Percentiles rank a stretch among this genome's conserved stretches.
These are phyloP conservation scores for Venturiaceae sp. DNA, from an alignment of 2,329 filamentous ascomycete genomes.

Conservation along the genomic window DNA sequence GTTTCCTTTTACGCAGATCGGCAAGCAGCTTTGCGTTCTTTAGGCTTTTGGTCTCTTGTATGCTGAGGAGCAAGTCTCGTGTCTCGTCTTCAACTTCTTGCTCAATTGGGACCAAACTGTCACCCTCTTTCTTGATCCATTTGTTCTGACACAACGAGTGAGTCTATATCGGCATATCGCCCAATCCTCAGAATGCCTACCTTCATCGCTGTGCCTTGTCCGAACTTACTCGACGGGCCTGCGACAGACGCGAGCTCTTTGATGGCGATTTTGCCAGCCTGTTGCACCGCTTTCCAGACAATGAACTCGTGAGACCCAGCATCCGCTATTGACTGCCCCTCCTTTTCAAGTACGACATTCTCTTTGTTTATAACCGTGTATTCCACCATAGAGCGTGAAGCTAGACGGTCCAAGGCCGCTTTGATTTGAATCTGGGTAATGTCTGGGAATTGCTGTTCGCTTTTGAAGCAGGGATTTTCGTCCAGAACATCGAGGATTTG, in stretches of 20 bases:
- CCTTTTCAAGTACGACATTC: slow-evolving; percentile 64
- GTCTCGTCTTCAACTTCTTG: slow-evolving; percentile 75
- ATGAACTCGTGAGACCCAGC: slow-evolving; percentile 41
- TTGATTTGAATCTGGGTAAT: slow-evolving; percentile 52
- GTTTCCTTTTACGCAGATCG: slow-evolving; percentile 87
- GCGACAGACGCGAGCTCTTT: slow-evolving; percentile 47
- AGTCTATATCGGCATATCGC: too few species aligned
- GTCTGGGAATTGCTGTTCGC: slow-evolving; percentile 39
- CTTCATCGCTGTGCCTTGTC: slow-evolving; percentile 94
- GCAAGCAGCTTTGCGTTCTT: slow-evolving; percentile 65
- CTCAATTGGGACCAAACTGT: slow-evolving; percentile 45
- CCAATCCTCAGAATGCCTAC: too few species aligned
- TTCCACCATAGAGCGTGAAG: slow-evolving; percentile 73
- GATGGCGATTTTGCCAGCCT: slow-evolving; percentile 32
- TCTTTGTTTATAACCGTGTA: slow-evolving; percentile 80
- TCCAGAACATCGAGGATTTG: slow-evolving; percentile 66
- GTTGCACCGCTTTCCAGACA: slow-evolving; percentile 38
- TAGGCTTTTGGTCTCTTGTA: slow-evolving; percentile 60
- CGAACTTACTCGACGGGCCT: slow-evolving; percentile 68
- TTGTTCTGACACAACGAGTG: too few species aligned
- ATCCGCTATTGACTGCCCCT: slow-evolving; percentile 64
- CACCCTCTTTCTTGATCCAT: slow-evolving; percentile 55
- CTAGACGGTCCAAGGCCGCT: slow-evolving; percentile 76
- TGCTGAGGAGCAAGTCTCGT: slow-evolving; percentile 61
- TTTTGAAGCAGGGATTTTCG: slow-evolving; percentile 39